A percentile compares a stretch with the other conserved stretches of the same genome.
These are phyloP conservation scores for Apiospora aurea DNA, from an alignment of 2,329 filamentous ascomycete genomes.

Conservation along the genomic window DNA sequence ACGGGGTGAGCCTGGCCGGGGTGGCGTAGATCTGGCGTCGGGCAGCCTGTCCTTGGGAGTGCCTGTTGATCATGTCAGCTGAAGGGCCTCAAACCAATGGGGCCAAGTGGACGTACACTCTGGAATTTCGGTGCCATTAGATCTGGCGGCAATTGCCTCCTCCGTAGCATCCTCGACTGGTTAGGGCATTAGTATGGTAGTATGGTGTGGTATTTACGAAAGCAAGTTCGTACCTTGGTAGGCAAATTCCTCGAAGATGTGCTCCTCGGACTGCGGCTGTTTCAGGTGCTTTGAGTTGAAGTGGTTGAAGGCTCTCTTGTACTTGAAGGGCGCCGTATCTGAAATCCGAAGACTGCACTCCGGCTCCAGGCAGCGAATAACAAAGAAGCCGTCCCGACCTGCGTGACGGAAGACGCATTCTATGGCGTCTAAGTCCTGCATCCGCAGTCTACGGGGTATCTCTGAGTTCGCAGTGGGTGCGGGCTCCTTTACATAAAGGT, in stretches of 20 bases:
- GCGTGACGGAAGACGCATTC: slow-evolving; percentile 42
- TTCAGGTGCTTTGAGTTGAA: slow-evolving; percentile 37
- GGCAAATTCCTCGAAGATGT: slow-evolving; percentile 41
- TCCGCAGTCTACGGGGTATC: slow-evolving; percentile 36
- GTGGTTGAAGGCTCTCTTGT: slow-evolving; percentile 41
- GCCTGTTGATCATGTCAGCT: slow-evolving; percentile 17
- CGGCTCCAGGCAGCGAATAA: slow-evolving; percentile 38
- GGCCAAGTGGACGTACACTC: neutral
- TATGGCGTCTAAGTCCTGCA: slow-evolving; percentile 37
- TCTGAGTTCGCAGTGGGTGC: slow-evolving; percentile 14
- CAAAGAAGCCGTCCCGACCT: slow-evolving; percentile 35
- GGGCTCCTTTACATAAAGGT: neutral
- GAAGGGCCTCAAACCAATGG: neutral
- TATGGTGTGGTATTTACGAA: too few species aligned
- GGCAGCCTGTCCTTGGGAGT: slow-evolving; percentile 1
- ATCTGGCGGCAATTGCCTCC: neutral
- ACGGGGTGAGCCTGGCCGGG: neutral
- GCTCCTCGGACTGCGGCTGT: slow-evolving; percentile 38
- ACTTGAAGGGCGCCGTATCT: slow-evolving; percentile 37
- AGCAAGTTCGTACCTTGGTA: slow-evolving; percentile 33
- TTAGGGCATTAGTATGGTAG: neutral
- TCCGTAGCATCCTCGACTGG: slow-evolving; percentile 23
- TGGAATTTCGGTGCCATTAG: slow-evolving; percentile 5
- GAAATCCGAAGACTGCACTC: slow-evolving; percentile 34
- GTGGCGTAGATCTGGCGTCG: neutral